Conservation (phyloP, 352 stramenopile species). For the Globisporangium recalcitrans region DNA sequence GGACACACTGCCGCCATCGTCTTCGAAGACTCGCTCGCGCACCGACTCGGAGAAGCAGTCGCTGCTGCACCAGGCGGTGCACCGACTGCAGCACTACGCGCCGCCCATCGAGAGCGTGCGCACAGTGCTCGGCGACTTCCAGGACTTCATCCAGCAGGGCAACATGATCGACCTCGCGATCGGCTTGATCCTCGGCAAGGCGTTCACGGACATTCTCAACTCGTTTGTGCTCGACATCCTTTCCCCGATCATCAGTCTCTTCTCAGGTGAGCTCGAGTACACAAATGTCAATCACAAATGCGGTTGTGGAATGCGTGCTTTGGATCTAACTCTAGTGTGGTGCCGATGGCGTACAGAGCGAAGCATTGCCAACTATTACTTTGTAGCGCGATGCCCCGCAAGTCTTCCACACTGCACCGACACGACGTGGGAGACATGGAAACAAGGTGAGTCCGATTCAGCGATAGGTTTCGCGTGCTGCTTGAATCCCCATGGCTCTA, state of each 20-base stretch:
- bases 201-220: slow-evolving; percentile 65
- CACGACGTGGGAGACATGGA: slow-evolving; percentile 56
- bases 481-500: background rate
- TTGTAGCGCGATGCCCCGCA: slow-evolving; percentile 43
- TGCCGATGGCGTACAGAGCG: slow-evolving; percentile 24
- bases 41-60: slow-evolving; percentile 13
- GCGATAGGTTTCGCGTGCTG: background rate
- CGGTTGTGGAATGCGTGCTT: background rate
- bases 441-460: slow-evolving; percentile 36
- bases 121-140: slow-evolving; percentile 45
- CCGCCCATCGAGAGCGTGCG: slow-evolving; percentile 33
- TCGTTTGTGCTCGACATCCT: slow-evolving; percentile 68
- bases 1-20: background rate
- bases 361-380: slow-evolving; percentile 59
- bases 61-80: slow-evolving; percentile 18
- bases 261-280: slow-evolving; percentile 31
- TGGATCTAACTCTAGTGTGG: background rate
- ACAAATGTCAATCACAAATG: background rate
- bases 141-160: slow-evolving; percentile 70
- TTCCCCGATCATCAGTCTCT: slow-evolving; percentile 60
- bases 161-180: slow-evolving; percentile 73
- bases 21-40: background rate
- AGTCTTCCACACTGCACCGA: slow-evolving; percentile 29
- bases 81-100: slow-evolving; percentile 16
- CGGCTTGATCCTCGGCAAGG: slow-evolving; percentile 59